Base-by-base conservation (phyloP, 1,139 yeast species). In the Saccharomycopsis phalli region DNA sequence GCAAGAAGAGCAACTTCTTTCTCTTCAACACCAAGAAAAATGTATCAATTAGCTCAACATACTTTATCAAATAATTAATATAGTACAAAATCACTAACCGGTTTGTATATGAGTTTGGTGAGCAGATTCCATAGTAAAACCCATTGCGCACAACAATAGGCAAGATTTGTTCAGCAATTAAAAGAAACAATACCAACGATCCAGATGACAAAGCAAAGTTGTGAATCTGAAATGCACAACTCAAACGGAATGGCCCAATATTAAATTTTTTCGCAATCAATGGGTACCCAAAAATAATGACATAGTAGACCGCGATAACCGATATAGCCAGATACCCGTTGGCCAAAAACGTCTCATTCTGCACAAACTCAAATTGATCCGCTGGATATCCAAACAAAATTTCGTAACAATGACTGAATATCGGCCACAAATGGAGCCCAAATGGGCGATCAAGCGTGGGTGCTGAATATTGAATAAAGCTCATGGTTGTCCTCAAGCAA, bases 391-490 rank as follows among this genome's bases (percentile, higher is more conserved):
- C 88, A 31, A 65, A 60, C 26, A 70, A 54, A 39, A 55, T 44
- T 46, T 68, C 72, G 53, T 77, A 78, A 21, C 64, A 63, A 49
- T 63, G 64, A 55, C 79, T 75, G 61, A 91, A 86, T 46, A 88
- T 63, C 23, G 94, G 94, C 95, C 95, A 91, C 49, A 91, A 68
- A 54, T 82, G 73, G 41, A 91, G 50, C 37, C 98, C 98, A 60
- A 88, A 91, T 14, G 97, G 97, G 48, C 84, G 71, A 40, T 82
- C 82, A 41, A 86, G 56, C 31, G 81, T 65, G 32, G 96, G 96
- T 21, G 20, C 22, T 5, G 33, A 30, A 21, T 8, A 30, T 4
- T 30, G 33, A 16, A 30, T 30, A 16, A 14, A 30, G 17, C 33
- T 30, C 33, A 30, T 30, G 22, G 13, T 20, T 5, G 19, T n/a